Evolutionary conservation across 2,329 filamentous ascomycete genomes (phyloP), one percentile per base, ranked within the genome.

Genomic region (Pseudocercospora eumusae): DNA sequence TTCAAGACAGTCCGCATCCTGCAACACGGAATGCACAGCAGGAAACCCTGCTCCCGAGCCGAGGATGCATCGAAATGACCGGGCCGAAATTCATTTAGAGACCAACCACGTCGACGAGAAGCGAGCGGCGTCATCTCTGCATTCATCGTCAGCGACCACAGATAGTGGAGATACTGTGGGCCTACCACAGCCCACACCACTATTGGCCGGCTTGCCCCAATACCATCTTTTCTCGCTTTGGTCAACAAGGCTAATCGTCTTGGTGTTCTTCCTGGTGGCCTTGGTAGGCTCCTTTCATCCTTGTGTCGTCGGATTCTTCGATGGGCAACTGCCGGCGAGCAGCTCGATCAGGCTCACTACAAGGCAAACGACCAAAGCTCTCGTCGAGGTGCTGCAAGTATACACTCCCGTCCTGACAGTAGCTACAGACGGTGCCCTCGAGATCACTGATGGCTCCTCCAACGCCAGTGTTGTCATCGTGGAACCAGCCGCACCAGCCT

Each of bases 371-470:
- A 71, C 11, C 31, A 71, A 36, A 59, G 70, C 58, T 53, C 70
- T 80, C 25, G 77, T 89, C 57, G 81, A 88, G 67, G 88, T 87
- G 70, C 87, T 92, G 68, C 84, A 92, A 75, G 85, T 91, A 15
- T 84, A 87, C 56, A 84, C 85, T 67, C 89, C 89, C 1, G 82
- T 92, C 2, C 75, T 86, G 59, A 83, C 80, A 20, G 81, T 83
- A 0, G 63, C 66, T 55, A 66, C 68, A 36, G 59, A 64, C 66
- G 75, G 49, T 78, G 80, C 7, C 62, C 65, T 72, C 21, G 78
- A 45, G 74, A 74, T 63, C 76, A 78, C 68, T 69, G 76, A 56
- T 75, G 74, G 56, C 63, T 71, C 62, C 28, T 67, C 63, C 59
- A 66, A 63, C 57, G 71, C 66, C 65, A 71, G 57, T 66, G 65